Base-by-base conservation (phyloP, 441 rosid species). In the Adansonia madagascariensis region DNA sequence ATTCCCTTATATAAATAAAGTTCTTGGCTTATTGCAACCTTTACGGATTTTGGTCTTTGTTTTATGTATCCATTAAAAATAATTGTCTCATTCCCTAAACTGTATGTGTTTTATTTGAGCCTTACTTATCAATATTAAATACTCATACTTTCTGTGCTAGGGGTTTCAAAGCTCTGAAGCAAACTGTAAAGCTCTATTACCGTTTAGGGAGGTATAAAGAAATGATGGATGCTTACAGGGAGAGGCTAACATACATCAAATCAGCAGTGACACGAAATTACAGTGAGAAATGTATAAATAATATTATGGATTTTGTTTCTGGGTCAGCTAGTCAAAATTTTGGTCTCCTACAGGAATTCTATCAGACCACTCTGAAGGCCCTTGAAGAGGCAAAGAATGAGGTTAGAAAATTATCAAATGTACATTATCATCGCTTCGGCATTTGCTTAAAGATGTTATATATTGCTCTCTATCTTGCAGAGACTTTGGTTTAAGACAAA, bases 351-450 rank as follows among this genome's bases (percentile, higher is more conserved):
- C 94, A 91, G 82, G 94, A 93, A 72, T 97, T 97, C 78, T 97
- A 97, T 84, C 98, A 97, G 81, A 97, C 98, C 63, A 97, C 99
- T 60, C 78, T 94, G 83, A 92, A 86, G 89, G 98, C 99, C 63
- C 97, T 97, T 77, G 99, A 94, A 87, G 99, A 97, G 88, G 99
- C 98, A 81, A 94, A 94, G 85, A 97, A 97, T 85, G 98, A 97
- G 97, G 98, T 97, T 22, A 71, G 79, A 72, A 50, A 39, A 22
- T 47, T 72, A 24, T 57, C 73, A 27, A 50, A 24, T 70, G 47
- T 70, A 46, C 3, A 52, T 15, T 61, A 71, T 14, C 20, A 11
- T n/a, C n/a, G 50, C 71, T 65, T 55, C 47, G 39, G 74, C 24
- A 41, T 77, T 79, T 71, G 20, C 75, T 49, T 71, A 46, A 77